Conservation (phyloP, 1,139 yeast genomes). For the Lodderomyces parapsilosis region DNA sequence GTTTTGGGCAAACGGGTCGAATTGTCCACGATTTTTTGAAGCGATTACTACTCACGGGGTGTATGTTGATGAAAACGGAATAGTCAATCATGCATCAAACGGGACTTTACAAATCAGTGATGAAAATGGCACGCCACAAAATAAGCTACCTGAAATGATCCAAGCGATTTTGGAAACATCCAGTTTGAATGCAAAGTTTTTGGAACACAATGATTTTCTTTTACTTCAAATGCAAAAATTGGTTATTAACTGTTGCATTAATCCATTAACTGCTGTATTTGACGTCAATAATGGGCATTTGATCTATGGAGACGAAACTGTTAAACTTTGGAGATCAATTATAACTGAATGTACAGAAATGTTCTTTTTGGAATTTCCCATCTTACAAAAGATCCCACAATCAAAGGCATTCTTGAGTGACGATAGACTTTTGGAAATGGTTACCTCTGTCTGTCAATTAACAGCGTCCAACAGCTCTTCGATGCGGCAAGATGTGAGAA, state of each 20-base stretch:
- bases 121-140: constrained; percentile 2
- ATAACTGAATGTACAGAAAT: constrained; percentile 49
- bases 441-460: constrained; percentile 43
- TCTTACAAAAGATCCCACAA: constrained; percentile 30
- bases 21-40: constrained; percentile 60
- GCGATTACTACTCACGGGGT: constrained; percentile 88
- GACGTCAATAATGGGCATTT: constrained; percentile 76
- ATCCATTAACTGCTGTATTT: constrained; percentile 67
- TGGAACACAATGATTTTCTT: constrained; percentile 54
- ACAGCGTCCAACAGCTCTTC: constrained; percentile 71
- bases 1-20: constrained; percentile 19
- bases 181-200: constrained; percentile 40
- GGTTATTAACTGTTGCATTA: constrained; percentile 70
- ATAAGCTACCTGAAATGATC: constrained; percentile 30
- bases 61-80: constrained; percentile 40
- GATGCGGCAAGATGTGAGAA: constrained; percentile 79
- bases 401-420: constrained; percentile 37
- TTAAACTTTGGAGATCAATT: constrained; percentile 34
- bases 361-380: constrained; percentile 36
- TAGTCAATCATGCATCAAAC: constrained; percentile 64
- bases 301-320: constrained; percentile 32
- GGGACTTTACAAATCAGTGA: constrained; percentile 53
- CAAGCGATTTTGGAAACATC: constrained; percentile 28
- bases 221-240: constrained; percentile 74
- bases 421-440: constrained; percentile 45